phyloP scores from a whole-genome alignment of 2,329 filamentous ascomycete genomes.

The Diaporthe humulicola region DNA sequence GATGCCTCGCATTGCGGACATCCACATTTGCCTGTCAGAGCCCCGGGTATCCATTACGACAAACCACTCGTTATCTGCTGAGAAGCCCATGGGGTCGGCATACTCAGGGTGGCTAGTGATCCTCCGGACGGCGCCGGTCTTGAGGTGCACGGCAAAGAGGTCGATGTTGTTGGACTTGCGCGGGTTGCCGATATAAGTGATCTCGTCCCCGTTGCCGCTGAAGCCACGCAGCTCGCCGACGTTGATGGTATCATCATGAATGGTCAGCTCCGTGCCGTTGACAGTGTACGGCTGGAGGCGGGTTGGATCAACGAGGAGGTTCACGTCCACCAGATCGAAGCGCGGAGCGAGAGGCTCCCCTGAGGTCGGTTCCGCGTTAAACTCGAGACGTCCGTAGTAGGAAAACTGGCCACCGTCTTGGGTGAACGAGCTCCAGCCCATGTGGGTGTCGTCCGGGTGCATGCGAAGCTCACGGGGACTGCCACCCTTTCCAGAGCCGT shows the following conservation, averaged over 20 bases:
- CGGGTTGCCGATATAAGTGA: conserved; percentile 56
- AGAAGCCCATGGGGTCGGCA: conserved; percentile 57
- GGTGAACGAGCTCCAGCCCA: conserved; percentile 57
- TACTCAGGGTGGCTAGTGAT: conserved; percentile 60
- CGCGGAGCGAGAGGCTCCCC: conserved; percentile 41
- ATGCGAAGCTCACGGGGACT: conserved; percentile 57
- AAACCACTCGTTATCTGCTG: conserved; percentile 57
- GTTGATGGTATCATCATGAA: conserved; percentile 49
- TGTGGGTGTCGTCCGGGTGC: conserved; percentile 59
- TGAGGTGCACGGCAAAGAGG: conserved; percentile 55
- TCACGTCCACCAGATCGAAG: conserved; percentile 58
- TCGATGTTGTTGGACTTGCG: conserved; percentile 60
- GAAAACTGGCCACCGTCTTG: conserved; percentile 3
- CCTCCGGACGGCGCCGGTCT: conserved; percentile 55
- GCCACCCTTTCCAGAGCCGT: conserved; percentile 43
- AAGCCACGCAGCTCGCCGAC: conserved; percentile 62
- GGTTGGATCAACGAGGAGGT: conserved; percentile 47
- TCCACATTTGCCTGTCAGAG: conserved; percentile 54
- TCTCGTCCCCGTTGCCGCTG: conserved; percentile 55
- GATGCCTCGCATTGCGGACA: conserved; percentile 54
- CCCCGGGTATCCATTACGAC: conserved; percentile 59
- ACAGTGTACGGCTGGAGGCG: conserved; percentile 40
- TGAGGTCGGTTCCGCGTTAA: conserved; percentile 49
- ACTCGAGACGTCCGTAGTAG: conserved; percentile 49
- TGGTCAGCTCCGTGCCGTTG: conserved; percentile 46